phyloP scores from a whole-genome alignment of 371 early-diverging fungal genomes.

The Lichtheimia ornata region DNA sequence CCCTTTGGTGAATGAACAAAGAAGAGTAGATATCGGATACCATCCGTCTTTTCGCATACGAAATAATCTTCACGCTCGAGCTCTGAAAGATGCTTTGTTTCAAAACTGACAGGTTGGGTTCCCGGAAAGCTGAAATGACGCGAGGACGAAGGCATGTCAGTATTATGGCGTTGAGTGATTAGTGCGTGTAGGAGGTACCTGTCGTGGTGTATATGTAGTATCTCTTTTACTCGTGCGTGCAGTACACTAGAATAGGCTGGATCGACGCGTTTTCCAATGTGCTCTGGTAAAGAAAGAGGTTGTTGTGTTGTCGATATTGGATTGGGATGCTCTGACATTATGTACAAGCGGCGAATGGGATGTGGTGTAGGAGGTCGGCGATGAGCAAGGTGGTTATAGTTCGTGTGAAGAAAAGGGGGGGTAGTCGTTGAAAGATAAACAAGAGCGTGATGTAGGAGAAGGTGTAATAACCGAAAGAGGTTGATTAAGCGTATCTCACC shows the following conservation, averaged over 20 bases:
- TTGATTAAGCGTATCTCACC: too few species aligned
- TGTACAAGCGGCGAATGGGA: not conserved
- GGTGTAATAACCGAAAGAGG: too few species aligned
- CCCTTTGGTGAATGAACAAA: conserved; percentile 58
- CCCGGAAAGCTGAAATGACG: conserved; percentile 78
- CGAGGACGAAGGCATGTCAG: not conserved
- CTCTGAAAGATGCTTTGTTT: conserved; percentile 59
- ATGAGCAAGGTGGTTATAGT: too few species aligned
- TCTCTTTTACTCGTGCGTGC: conserved; percentile 41
- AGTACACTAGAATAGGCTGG: conserved; percentile 46
- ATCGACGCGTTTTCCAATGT: conserved; percentile 54
- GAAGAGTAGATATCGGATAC: conserved; percentile 76
- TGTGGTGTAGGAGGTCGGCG: too few species aligned
- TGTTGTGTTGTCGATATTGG: conserved; percentile 2
- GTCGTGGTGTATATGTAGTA: conserved; percentile 38
- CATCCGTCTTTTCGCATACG: conserved; percentile 91
- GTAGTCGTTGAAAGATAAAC: too few species aligned
- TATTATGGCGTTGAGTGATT: not conserved
- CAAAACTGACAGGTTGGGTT: conserved; percentile 85
- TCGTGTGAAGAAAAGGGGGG: too few species aligned
- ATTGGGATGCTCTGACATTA: conserved; percentile 3
- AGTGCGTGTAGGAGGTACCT: conserved; percentile 23
- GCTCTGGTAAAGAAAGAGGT: conserved; percentile 26
- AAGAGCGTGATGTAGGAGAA: too few species aligned
- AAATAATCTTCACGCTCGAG: conserved; percentile 83